These are phyloP conservation scores for Penicillium lagena DNA, from an alignment of 495 filamentous ascomycete genomes.

Conservation along the genomic window DNA sequence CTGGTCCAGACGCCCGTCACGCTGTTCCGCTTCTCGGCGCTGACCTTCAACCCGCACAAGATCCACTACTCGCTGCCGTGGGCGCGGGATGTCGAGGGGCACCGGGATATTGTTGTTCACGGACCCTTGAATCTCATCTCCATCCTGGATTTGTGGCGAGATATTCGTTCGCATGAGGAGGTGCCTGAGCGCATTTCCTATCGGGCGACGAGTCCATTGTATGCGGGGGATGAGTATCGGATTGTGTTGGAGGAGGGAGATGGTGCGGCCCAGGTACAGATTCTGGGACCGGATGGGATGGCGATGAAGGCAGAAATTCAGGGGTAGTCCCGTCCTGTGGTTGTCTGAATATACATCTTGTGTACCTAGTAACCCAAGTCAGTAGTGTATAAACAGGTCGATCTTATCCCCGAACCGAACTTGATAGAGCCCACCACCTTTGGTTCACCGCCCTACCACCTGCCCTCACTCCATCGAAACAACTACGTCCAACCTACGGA, in stretches of 20 bases:
- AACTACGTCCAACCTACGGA: no score
- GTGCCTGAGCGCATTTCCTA: constrained; percentile 49
- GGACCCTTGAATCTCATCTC: constrained; percentile 58
- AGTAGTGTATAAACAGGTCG: no score
- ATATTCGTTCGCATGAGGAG: constrained; percentile 18
- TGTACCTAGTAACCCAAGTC: no score
- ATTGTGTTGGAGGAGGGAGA: constrained; percentile 34
- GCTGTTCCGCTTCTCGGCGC: constrained; percentile 64
- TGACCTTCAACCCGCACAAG: constrained; percentile 69
- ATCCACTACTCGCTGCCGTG: constrained; percentile 62
- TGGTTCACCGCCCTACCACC: no score
- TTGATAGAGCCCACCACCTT: no score
- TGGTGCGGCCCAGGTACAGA: constrained; percentile 25
- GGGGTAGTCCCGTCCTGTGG: background rate
- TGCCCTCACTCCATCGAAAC: no score
- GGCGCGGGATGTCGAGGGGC: constrained; percentile 53
- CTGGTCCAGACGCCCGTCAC: constrained; percentile 48
- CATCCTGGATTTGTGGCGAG: constrained; percentile 60
- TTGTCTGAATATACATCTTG: no score
- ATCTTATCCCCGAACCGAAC: no score
- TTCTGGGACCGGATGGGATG: constrained; percentile 33
- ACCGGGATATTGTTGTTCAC: constrained; percentile 55
- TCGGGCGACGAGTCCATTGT: constrained; percentile 53
- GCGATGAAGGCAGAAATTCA: constrained; percentile 45
- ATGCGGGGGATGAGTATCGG: constrained; percentile 47